Percentiles rank a stretch among this genome's conserved stretches.
These are phyloP conservation scores for Ceriops tagal DNA, from an alignment of 345 rosid species.

Conservation along the genomic window DNA sequence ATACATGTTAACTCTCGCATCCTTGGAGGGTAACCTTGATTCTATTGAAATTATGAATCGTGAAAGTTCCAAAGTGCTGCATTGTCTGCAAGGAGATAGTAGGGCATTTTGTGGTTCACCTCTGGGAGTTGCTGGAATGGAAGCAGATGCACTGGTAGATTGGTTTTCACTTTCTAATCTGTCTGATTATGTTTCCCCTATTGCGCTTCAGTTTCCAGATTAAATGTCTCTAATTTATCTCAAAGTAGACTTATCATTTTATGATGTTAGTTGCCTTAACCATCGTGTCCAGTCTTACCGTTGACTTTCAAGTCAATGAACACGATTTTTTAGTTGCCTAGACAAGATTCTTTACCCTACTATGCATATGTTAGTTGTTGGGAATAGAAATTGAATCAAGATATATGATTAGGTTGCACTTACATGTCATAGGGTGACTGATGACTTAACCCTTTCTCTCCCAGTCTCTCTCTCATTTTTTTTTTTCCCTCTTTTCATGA, in stretches of 20 bases:
- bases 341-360: not conserved
- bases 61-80: slow-evolving; percentile 31
- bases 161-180: slow-evolving; percentile 32
- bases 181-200: not conserved
- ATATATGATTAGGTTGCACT: slow-evolving; percentile 2
- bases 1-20: slow-evolving; percentile 25
- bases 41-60: slow-evolving; percentile 23
- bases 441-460: not conserved
- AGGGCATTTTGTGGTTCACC: slow-evolving; percentile 25
- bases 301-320: not conserved
- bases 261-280: not conserved
- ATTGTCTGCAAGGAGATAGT: slow-evolving; percentile 30
- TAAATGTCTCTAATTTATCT: slow-evolving; percentile 1
- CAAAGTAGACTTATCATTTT: not conserved
- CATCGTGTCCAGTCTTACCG: not conserved
- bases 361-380: not conserved
- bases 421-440: not conserved
- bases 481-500: not conserved
- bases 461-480: not conserved
- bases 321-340: not conserved
- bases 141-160: slow-evolving; percentile 44
- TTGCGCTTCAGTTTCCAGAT: not conserved
- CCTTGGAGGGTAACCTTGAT: slow-evolving; percentile 36
- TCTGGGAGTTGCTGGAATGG: slow-evolving; percentile 34
- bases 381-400: slow-evolving; percentile 2